Conservation (phyloP, 108 stramenopile genomes). For the Cyclotella cryptica region DNA sequence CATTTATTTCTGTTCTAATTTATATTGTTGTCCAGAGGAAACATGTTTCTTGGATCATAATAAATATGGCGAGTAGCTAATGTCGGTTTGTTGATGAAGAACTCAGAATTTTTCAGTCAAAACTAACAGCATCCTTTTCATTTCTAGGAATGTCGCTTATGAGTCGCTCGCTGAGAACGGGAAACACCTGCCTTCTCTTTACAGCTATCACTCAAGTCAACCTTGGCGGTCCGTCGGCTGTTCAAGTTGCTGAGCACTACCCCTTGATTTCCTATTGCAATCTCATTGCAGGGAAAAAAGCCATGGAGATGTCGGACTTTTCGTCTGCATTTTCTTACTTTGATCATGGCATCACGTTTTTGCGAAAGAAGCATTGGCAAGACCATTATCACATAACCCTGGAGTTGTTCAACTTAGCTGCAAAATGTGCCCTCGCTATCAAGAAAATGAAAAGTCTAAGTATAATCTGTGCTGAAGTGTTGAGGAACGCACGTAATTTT, state of each 20-base stretch:
- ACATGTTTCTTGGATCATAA: too few relatives aligned
- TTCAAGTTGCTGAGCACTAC: background rate
- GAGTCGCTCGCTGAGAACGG: background rate
- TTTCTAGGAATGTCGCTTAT: background rate
- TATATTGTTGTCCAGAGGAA: too few relatives aligned
- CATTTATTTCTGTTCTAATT: too few relatives aligned
- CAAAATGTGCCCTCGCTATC: constrained; percentile 7
- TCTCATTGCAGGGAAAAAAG: constrained; percentile 30
- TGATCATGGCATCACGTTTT: constrained; percentile 37
- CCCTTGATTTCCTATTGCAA: constrained; percentile 14
- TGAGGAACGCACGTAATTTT: background rate
- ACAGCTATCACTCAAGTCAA: constrained; percentile 34
- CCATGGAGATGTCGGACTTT: constrained; percentile 45
- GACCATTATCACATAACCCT: constrained; percentile 19
- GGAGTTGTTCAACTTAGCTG: constrained; percentile 13
- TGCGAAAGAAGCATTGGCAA: constrained; percentile 21
- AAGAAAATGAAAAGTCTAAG: background rate
- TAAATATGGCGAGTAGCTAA: too few relatives aligned
- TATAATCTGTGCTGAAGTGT: background rate
- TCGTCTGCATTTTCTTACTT: constrained; percentile 27
- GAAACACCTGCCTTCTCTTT: constrained; percentile 13
- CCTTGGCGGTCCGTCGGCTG: constrained; percentile 27
- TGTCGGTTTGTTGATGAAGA: too few relatives aligned
- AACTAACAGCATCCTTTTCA: too few relatives aligned
- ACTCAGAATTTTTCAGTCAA: too few relatives aligned